phyloP scores from a whole-genome alignment of 2,329 filamentous ascomycete genomes.

The Colletotrichum theobromicola region DNA sequence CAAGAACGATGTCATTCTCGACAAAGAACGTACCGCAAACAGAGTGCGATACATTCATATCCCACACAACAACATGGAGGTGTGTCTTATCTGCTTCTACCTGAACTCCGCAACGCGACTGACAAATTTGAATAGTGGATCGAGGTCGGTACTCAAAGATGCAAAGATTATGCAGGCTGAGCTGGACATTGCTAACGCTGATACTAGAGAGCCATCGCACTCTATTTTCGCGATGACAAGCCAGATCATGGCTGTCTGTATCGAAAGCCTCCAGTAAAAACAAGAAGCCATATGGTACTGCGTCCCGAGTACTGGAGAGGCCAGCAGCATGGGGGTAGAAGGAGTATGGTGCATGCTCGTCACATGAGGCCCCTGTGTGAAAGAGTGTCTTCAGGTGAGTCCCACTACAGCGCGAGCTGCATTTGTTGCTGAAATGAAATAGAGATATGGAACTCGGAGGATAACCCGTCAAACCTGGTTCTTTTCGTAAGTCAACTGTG shows the following conservation, averaged over 20 bases:
- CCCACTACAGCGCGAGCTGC: too few relatives aligned
- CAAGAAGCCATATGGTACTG: constrained; percentile 29
- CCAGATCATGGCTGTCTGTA: constrained; percentile 9
- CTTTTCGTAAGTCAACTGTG: constrained; percentile 31
- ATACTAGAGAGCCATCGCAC: constrained; percentile 29
- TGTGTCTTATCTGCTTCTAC: too few relatives aligned
- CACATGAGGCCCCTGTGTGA: constrained; percentile 40
- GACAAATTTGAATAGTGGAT: constrained; percentile 7
- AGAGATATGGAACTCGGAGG: constrained; percentile 6
- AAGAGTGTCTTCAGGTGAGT: constrained; percentile 32
- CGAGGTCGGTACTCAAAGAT: constrained; percentile 12
- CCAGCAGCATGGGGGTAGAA: constrained; percentile 32
- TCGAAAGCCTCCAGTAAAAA: not conserved
- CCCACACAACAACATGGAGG: constrained; percentile 39
- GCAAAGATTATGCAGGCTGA: too few relatives aligned
- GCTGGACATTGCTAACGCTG: too few relatives aligned
- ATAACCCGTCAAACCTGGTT: constrained; percentile 29
- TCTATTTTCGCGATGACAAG: constrained; percentile 29
- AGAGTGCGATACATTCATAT: constrained; percentile 32
- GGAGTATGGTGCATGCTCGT: constrained; percentile 33
- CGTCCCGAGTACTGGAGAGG: constrained; percentile 38
- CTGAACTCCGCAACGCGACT: too few relatives aligned
- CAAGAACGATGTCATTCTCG: not conserved
- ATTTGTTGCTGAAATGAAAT: too few relatives aligned
- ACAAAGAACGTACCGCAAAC: not conserved